phyloP scores from a whole-genome alignment of 2,329 filamentous ascomycete species.

The Aspergillus felis region DNA sequence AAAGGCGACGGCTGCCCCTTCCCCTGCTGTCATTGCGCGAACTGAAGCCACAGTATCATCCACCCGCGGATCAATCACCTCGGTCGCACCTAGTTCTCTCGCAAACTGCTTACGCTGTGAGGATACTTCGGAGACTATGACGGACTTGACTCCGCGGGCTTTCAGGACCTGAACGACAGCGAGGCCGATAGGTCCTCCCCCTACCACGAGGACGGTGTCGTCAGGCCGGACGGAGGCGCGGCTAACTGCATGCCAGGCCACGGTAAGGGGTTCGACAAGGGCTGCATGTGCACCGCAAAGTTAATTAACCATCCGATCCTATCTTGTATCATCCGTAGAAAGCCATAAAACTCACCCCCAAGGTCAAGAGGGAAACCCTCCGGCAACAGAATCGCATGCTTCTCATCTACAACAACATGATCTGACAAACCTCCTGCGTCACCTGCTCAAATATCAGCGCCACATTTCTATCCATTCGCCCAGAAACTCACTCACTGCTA shows the following conservation, averaged over 20 bases:
- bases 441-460: slow-evolving; percentile 47
- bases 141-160: slow-evolving; percentile 49
- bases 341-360: slow-evolving; percentile 14
- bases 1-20: slow-evolving; percentile 55
- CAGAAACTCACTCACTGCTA: slow-evolving; percentile 29
- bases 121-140: slow-evolving; percentile 58
- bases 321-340: background rate
- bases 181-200: slow-evolving; percentile 60
- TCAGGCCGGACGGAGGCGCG: slow-evolving; percentile 44
- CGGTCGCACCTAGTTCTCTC: slow-evolving; percentile 51
- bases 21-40: slow-evolving; percentile 44
- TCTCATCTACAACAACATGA: slow-evolving; percentile 20
- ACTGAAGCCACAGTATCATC: slow-evolving; percentile 45
- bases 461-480: slow-evolving; percentile 32
- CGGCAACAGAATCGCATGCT: slow-evolving; percentile 21
- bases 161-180: slow-evolving; percentile 56
- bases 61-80: slow-evolving; percentile 50
- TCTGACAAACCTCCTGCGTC: slow-evolving; percentile 27
- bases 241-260: slow-evolving; percentile 61
- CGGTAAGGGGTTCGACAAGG: slow-evolving; percentile 59
- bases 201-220: slow-evolving; percentile 52
- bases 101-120: slow-evolving; percentile 51
- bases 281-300: slow-evolving; percentile 31
- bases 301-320: background rate
- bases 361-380: slow-evolving; percentile 18